Base-by-base conservation (phyloP, 768 basidiomycete genomes). In the Auriscalpium microsporum region DNA sequence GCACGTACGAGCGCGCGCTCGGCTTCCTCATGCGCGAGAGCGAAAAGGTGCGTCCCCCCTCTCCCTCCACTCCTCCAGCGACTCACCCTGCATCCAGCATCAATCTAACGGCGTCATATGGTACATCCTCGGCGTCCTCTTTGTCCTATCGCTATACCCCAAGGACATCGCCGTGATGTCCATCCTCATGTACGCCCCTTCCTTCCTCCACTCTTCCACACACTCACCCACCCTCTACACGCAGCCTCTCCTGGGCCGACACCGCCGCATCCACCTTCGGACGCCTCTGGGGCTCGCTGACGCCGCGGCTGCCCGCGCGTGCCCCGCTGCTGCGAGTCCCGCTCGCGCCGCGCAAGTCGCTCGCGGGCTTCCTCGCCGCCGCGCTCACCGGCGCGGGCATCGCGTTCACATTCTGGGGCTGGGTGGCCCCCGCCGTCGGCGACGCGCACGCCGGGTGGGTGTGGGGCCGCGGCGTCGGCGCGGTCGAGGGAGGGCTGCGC, bases 201-300 rank as follows among this genome's bases (percentile, higher is more conserved):
- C 45, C n/a, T 17, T 45, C 51, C 42, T 42, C 51, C 28, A n/a
- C 51, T 10, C 21, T 37, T 21, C 34, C 7, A 37, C 23, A 37
- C 51, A 55, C 16, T 51, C 45, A 44, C n/a, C 28, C 50, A 52
- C 33, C 53, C 19, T 35, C 52, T 33, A 11, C 21, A 8, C 55
- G 36, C 63, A 95, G 93, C 58, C 82, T 96, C 48, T 93, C 92
- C 35, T 96, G 94, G 94, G 93, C 91, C 0, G 94, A 96, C 69
- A 95, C 94, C 1, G 84, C 92, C 16, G 94, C 94, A 6, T 95
- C 94, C 10, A 94, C 90, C 11, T 74, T 95, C 60, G 94, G 94
- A 45, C 83, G 94, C n/a, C 73, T 91, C 36, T 91, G 81, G 67
- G 90, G 91, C 42, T 72, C 74, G n/a, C 70, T 72, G 47, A 90